phyloP scores from a whole-genome alignment of 345 rosid species.

The Capsella bursapastoris region DNA sequence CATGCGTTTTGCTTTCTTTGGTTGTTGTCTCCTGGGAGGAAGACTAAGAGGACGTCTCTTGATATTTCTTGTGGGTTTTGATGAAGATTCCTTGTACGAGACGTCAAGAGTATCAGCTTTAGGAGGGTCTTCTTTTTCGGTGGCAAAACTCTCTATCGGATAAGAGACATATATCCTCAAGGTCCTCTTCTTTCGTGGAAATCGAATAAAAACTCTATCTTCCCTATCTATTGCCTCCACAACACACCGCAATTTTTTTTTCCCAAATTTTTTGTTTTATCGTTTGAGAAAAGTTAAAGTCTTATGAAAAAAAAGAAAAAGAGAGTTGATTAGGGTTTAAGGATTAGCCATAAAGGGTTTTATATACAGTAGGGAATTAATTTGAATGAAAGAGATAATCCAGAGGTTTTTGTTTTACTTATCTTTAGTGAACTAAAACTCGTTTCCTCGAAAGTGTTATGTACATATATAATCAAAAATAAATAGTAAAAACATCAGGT shows the following conservation, averaged over 20 bases:
- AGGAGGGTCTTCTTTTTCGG: background rate
- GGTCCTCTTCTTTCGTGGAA: slow-evolving; percentile 1
- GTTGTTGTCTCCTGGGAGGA: background rate
- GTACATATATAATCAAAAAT: no score
- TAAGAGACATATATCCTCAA: background rate
- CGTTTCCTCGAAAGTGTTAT: no score
- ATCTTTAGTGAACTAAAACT: no score
- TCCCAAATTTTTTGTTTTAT: no score
- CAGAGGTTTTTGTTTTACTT: no score
- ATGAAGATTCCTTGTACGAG: background rate
- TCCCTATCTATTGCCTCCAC: background rate
- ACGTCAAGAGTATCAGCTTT: background rate
- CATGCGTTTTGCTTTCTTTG: background rate
- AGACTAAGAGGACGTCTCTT: background rate
- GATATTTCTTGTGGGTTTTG: background rate
- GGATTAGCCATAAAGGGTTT: no score
- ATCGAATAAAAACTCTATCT: background rate
- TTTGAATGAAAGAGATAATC: no score
- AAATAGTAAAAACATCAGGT: no score
- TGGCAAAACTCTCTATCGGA: background rate
- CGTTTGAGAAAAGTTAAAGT: no score
- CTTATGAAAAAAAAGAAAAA: no score
- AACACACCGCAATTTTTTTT: background rate
- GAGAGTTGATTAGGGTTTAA: no score
- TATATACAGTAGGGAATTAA: no score